Evolutionary conservation across 306 rosid genomes (phyloP), one percentile per base, ranked within the genome.

Genomic region (Adenanthera pavonina): DNA sequence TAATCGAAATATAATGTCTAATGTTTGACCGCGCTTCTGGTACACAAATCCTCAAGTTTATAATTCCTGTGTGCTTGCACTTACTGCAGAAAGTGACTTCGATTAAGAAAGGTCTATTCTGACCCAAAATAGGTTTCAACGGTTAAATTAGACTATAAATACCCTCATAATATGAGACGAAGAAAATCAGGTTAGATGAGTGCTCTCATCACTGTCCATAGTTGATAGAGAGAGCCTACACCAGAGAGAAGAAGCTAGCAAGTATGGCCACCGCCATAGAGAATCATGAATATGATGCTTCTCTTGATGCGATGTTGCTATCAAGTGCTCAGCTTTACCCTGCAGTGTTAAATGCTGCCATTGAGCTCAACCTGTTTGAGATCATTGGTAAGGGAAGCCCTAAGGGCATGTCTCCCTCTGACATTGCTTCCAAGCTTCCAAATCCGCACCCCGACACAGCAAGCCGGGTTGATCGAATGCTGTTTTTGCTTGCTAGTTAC

Each of bases 351-450:
- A 51, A 77, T 4, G 74, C 74, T 65, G 81, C 74, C 52, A n/a
- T 65, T 33, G 81, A 65, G 8, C 81, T 77, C 33, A 49, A 65
- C 12, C 74, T 77, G 3, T 77, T 77, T 53, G 51, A 67, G 51
- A 40, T 67, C 51, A 67, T 67, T 67, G 49, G 4, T 17, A 7
- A 67, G 34, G 72, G 74, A 36, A 40, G 62, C 74, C 74, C 74
- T 3, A 9, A 60, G 46, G 64, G 38, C 38, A 19, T 65, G 65
- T 64, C 81, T 17, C 38, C 81, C 19, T 48, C 64, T 77, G 51
- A 77, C 8, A 77, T 77, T 77, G 74, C 81, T 35, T 48, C 73
- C 15, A 52, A 77, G 15, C 81, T 77, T 77, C 34, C 73, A 19
- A 17, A 57, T 70, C 3, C 46, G 49, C 36, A 49, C 2, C 5